A percentile compares a stretch with the other conserved stretches of the same genome.
These are phyloP conservation scores for Pseudevernia furfuracea DNA, from an alignment of 495 filamentous ascomycete genomes.

Conservation along the genomic window DNA sequence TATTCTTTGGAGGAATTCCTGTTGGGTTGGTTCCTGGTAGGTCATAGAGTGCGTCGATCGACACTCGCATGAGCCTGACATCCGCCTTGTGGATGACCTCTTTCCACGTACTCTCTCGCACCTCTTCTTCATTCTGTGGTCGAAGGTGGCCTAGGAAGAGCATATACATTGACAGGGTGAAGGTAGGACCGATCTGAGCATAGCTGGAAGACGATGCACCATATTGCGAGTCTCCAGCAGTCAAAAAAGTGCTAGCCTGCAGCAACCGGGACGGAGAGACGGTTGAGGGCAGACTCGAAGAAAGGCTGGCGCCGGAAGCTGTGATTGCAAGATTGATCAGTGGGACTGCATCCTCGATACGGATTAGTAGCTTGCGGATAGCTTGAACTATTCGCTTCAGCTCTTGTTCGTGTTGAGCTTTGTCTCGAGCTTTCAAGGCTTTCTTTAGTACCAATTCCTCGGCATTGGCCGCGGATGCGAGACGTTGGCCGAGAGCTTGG, in stretches of 20 bases:
- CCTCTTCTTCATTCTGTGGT: conserved; percentile 52
- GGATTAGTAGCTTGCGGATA: conserved; percentile 64
- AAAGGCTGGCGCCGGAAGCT: conserved; percentile 82
- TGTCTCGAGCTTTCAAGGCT: conserved; percentile 42
- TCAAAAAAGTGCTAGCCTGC: conserved; percentile 90
- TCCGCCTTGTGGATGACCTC: conserved; percentile 94
- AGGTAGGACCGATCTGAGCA: conserved; percentile 82
- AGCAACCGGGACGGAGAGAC: conserved; percentile 87
- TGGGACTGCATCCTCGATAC: conserved; percentile 90
- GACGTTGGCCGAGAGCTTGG: conserved; percentile 67
- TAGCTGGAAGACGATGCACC: conserved; percentile 51
- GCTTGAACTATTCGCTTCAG: conserved; percentile 63
- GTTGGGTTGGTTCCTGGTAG: conserved; percentile 7
- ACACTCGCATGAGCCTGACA: conserved; percentile 64
- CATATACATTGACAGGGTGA: conserved; percentile 92
- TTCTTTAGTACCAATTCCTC: conserved; percentile 52
- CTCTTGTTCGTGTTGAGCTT: conserved; percentile 47
- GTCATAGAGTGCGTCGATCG: conserved; percentile 36
- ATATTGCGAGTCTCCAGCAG: conserved; percentile 80
- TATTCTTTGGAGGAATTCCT: conserved; percentile 10
- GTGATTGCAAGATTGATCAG: conserved; percentile 92
- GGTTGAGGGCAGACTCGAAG: conserved; percentile 66
- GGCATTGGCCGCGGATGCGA: conserved; percentile 60
- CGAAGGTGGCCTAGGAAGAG: conserved; percentile 76
- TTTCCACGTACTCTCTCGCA: conserved; percentile 84